phyloP scores from a whole-genome alignment of 2,329 filamentous ascomycete species.

The Nemania sp. region DNA sequence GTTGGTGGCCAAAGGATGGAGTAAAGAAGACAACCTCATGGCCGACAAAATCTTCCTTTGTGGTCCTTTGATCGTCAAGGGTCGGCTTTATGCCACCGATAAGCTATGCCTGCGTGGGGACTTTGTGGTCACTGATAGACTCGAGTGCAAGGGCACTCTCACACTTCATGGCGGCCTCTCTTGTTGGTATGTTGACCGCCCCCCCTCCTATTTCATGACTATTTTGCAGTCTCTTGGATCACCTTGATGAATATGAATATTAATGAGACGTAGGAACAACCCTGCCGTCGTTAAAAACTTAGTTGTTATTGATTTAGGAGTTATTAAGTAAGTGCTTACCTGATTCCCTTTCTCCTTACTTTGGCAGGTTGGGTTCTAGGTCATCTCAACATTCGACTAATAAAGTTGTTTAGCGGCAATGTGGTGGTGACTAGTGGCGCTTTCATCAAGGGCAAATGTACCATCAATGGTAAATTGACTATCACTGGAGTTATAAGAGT shows the following conservation, averaged over 20 bases:
- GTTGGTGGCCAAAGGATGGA: constrained; percentile 9
- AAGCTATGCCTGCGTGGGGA: constrained; percentile 23
- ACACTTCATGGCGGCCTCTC: constrained; percentile 19
- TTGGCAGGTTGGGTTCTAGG: background rate
- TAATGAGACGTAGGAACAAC: background rate
- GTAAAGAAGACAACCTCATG: background rate
- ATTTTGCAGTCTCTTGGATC: background rate
- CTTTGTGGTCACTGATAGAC: background rate
- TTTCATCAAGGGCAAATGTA: constrained; percentile 19
- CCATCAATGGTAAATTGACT: constrained; percentile 14
- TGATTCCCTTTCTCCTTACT: too few relatives aligned
- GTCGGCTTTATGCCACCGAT: constrained; percentile 19
- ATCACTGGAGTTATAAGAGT: constrained; percentile 18
- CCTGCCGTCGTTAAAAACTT: constrained; percentile 24
- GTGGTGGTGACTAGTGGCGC: constrained; percentile 16
- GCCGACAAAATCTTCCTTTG: constrained; percentile 24
- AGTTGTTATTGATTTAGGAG: background rate
- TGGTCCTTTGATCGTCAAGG: constrained; percentile 2
- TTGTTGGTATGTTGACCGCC: constrained; percentile 10
- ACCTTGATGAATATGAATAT: background rate
- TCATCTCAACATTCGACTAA: constrained; percentile 1
- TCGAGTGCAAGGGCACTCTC: constrained; percentile 28
- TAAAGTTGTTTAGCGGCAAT: constrained; percentile 18
- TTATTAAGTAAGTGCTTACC: constrained; percentile 22
- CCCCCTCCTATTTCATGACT: background rate